Evolutionary conservation across 305 asterid genomes (phyloP), one percentile per base, ranked within the genome.

Genomic region (Solanum hybrid): DNA sequence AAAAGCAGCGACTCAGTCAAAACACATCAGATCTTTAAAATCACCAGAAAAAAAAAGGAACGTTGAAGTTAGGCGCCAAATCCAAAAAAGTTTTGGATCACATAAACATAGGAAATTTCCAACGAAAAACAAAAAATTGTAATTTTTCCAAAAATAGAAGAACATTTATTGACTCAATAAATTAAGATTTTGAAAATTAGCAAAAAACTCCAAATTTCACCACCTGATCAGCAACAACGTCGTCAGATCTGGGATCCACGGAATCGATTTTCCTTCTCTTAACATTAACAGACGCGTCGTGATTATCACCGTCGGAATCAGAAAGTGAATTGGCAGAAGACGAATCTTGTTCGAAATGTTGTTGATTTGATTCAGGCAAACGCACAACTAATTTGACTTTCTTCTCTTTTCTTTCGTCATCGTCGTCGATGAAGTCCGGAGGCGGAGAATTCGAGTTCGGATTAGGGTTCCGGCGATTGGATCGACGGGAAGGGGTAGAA

Each of bases 331-430:
- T 90, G 14, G 71, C 26, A 85, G 93, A 90, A 88, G 89, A 69
- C 34, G 84, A 91, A 26, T 90, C 93, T 90, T 91, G 93, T 79
- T 73, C 90, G n/a, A 77, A 92, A 36, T 40, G 93, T 86, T 86
- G 91, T 79, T 87, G 80, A 7, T 51, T 93, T 36, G 95, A 94
- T 93, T 93, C 94, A 20, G 99, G 99, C 91, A 97, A 90, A 10
- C 97, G 96, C 29, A 94, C 99, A 10, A 97, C 98, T 88, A 97
- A 95, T 92, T 96, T 96, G 89, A 96, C 97, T 92, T 96, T 96
- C 93, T 96, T 97, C 94, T 95, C 96, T 91, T 94, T 94, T 82
- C 98, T 91, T 89, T 97, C 98, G 90, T 97, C 98, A 26, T 92
- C 96, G 84, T 91, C 95, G 26, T 95, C 97, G 14, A 90, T 95